phyloP scores from a whole-genome alignment of 2,329 filamentous ascomycete genomes.

The Stachybotrys chartarum region DNA sequence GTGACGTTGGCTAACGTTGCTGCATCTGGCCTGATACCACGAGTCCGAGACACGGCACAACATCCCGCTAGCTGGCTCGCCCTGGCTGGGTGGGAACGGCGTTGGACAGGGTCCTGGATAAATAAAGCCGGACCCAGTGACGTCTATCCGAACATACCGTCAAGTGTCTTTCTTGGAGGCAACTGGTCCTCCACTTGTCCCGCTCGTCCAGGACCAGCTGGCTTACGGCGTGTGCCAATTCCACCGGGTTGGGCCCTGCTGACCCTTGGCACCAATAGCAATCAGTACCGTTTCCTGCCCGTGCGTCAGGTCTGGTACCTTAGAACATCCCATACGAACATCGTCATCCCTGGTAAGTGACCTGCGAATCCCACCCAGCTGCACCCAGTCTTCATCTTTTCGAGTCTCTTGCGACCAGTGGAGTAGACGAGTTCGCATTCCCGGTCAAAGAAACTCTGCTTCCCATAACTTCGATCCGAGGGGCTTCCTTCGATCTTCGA shows the following conservation, averaged over 20 bases:
- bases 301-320: background rate
- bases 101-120: background rate
- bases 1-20: background rate
- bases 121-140: background rate
- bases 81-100: background rate
- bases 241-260: constrained; percentile 1
- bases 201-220: background rate
- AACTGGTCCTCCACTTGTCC: background rate
- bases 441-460: no score
- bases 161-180: background rate
- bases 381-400: background rate
- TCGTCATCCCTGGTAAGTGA: background rate
- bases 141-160: background rate
- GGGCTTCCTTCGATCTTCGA: no score
- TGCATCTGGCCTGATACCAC: background rate
- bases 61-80: background rate
- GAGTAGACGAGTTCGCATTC: no score
- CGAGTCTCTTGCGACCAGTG: no score
- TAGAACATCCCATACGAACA: background rate
- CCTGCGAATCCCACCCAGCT: background rate
- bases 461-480: no score
- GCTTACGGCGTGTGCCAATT: background rate
- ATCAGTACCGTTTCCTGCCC: background rate
- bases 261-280: background rate
- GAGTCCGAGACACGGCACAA: background rate